Conservation (phyloP, 2,329 filamentous ascomycete genomes). For the Fulvia fulva region DNA sequence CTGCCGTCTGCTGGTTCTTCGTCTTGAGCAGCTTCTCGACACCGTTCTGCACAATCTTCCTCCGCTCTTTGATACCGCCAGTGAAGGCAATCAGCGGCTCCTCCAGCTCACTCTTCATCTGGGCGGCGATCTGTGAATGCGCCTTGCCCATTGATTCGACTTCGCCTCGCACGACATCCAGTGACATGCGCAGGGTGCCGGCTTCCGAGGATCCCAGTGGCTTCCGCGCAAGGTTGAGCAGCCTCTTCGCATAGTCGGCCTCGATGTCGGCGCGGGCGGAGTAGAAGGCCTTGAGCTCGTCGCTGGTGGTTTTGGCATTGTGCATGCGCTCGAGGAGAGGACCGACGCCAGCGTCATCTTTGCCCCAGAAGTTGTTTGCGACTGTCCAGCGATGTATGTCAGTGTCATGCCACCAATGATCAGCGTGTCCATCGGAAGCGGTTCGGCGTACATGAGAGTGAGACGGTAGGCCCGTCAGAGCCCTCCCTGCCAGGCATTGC, state of each 20-base stretch:
- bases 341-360: conserved; percentile 91
- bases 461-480: conserved; percentile 34
- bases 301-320: conserved; percentile 86
- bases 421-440: neutral
- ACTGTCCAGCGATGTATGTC: conserved; percentile 56
- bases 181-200: conserved; percentile 75
- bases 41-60: conserved; percentile 91
- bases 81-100: conserved; percentile 89
- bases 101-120: conserved; percentile 95
- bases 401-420: conserved; percentile 24
- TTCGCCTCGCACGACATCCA: conserved; percentile 84
- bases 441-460: neutral
- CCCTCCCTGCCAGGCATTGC: conserved; percentile 33
- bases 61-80: conserved; percentile 90
- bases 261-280: conserved; percentile 86
- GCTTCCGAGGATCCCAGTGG: conserved; percentile 82
- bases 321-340: conserved; percentile 94
- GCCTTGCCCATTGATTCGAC: conserved; percentile 92
- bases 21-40: conserved; percentile 92
- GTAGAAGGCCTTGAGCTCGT: conserved; percentile 92
- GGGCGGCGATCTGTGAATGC: conserved; percentile 80
- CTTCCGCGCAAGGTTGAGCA: conserved; percentile 81
- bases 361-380: conserved; percentile 99
- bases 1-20: conserved; percentile 85
- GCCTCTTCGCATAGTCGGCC: conserved; percentile 90